Percentiles rank a stretch among this genome's conserved stretches.
Evolutionary conservation across 2,329 filamentous ascomycete genomes (phyloP).

Genomic region (Incumbomyces lentus): DNA sequence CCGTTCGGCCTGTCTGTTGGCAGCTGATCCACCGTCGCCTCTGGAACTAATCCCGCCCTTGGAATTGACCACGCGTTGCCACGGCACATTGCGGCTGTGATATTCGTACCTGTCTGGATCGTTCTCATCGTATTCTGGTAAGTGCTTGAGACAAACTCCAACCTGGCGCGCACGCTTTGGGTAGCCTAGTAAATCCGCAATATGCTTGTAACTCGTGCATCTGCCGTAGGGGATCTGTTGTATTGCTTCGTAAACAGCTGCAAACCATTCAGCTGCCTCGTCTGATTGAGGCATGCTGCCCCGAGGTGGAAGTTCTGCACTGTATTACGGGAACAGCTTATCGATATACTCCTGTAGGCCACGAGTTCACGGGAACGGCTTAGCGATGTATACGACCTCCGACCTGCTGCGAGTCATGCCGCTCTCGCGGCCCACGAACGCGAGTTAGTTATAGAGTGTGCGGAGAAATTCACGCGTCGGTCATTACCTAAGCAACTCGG

Average conservation of each 20-base stretch:
- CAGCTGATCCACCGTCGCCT: slow-evolving; percentile 29
- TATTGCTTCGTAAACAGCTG: slow-evolving; percentile 68
- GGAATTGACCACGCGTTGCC: slow-evolving; percentile 86
- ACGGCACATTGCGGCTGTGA: slow-evolving; percentile 72
- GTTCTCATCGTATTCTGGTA: slow-evolving; percentile 46
- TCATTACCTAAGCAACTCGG: too few relatives aligned
- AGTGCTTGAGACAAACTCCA: slow-evolving; percentile 78
- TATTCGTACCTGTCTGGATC: slow-evolving; percentile 43
- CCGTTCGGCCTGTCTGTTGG: slow-evolving; percentile 32
- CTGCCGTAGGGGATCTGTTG: slow-evolving; percentile 74
- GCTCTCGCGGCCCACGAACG: too few relatives aligned
- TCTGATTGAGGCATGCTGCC: slow-evolving; percentile 25
- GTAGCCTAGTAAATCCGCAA: slow-evolving; percentile 50
- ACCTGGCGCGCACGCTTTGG: slow-evolving; percentile 71
- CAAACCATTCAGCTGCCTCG: slow-evolving; percentile 40
- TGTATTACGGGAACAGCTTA: too few relatives aligned
- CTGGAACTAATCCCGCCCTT: slow-evolving; percentile 75
- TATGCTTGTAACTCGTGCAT: slow-evolving; percentile 77
- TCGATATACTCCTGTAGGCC: too few relatives aligned
- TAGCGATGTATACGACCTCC: too few relatives aligned
- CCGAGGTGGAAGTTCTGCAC: too few relatives aligned
- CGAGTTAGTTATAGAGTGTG: too few relatives aligned
- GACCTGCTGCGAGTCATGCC: too few relatives aligned
- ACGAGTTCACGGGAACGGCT: too few relatives aligned
- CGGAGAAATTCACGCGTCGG: too few relatives aligned